Conservation (phyloP, 2,329 filamentous ascomycete species). For the Aspergillus novofumigatus region DNA sequence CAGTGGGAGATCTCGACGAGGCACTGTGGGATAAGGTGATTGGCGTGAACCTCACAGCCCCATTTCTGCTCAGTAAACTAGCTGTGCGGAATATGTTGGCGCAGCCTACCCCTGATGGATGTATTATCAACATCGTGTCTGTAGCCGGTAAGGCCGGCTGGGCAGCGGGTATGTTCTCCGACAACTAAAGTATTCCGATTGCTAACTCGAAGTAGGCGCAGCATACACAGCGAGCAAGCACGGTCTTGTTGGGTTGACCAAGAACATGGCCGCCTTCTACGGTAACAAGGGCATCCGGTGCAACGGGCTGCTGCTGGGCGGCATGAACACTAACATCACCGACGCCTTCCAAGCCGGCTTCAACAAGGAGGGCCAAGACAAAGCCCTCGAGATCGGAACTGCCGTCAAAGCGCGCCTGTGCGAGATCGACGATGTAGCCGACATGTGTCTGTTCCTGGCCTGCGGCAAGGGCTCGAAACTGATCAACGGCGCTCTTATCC, state of each 20-base stretch:
- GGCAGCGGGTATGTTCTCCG: slow-evolving; percentile 31
- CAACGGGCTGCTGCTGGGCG: slow-evolving; percentile 50
- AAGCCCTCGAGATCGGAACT: slow-evolving; percentile 10
- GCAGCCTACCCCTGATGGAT: slow-evolving; percentile 34
- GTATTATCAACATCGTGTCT: slow-evolving; percentile 53
- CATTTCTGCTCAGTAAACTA: slow-evolving; percentile 50
- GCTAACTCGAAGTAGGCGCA: slow-evolving; percentile 29
- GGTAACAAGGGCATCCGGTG: slow-evolving; percentile 51
- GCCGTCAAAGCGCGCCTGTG: slow-evolving; percentile 15
- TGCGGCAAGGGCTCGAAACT: slow-evolving; percentile 21
- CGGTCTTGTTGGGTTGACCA: slow-evolving; percentile 51
- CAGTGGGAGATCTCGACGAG: slow-evolving; percentile 46
- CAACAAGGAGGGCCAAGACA: slow-evolving; percentile 22
- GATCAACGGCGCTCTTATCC: slow-evolving; percentile 28
- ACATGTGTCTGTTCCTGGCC: slow-evolving; percentile 23
- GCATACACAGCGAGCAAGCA: slow-evolving; percentile 55
- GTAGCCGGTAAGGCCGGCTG: slow-evolving; percentile 44
- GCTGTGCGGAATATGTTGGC: slow-evolving; percentile 48
- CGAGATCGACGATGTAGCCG: slow-evolving; percentile 25
- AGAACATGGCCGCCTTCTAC: slow-evolving; percentile 57
- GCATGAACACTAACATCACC: slow-evolving; percentile 55
- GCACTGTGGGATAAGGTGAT: slow-evolving; percentile 53
- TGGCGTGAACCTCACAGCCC: slow-evolving; percentile 54
- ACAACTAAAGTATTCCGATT: neutral
- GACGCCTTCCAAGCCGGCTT: slow-evolving; percentile 37